Percentiles rank a stretch among this genome's conserved stretches.
Evolutionary conservation across 2,329 filamentous ascomycete genomes (phyloP).

Genomic region (Metarhizium sp.): DNA sequence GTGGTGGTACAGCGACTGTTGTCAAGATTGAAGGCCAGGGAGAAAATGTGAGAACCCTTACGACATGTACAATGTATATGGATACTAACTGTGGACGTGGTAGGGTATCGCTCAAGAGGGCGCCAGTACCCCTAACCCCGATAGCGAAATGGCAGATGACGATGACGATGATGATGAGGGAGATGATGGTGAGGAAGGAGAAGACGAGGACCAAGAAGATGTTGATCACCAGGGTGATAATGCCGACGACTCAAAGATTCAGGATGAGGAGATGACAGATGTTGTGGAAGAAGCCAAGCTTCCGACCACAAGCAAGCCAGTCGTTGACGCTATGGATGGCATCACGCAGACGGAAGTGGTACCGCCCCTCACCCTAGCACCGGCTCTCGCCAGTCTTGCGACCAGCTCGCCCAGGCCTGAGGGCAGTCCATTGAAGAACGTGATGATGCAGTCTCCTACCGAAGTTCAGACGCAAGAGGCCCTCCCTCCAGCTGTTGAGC

Average conservation of each 20-base stretch:
- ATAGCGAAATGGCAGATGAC: conserved; percentile 45
- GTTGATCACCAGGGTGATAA: conserved; percentile 36
- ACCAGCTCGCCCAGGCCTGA: conserved; percentile 28
- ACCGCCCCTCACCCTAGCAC: conserved; percentile 20
- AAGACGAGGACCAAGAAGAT: conserved; percentile 37
- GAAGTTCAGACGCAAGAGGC: conserved; percentile 16
- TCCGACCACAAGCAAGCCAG: conserved; percentile 9
- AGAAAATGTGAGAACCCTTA: conserved; percentile 25
- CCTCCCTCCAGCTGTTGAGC: not conserved
- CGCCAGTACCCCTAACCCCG: conserved; percentile 34
- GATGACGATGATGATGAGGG: conserved; percentile 38
- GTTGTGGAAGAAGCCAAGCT: conserved; percentile 18
- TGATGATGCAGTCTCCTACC: conserved; percentile 36
- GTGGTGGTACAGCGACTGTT: conserved; percentile 27
- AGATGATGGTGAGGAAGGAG: conserved; percentile 37
- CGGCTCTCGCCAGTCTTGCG: conserved; percentile 18
- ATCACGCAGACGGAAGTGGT: conserved; percentile 9
- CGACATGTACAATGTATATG: not conserved
- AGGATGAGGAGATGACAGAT: conserved; percentile 30
- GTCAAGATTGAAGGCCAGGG: conserved; percentile 27
- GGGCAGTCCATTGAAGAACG: conserved; percentile 45
- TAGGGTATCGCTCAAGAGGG: conserved; percentile 34
- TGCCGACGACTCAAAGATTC: conserved; percentile 26
- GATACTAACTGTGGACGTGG: not conserved
- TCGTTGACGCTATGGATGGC: conserved; percentile 18